These are phyloP conservation scores for Aspergillus carbonarius DNA, from an alignment of 2,329 filamentous ascomycete genomes.

Conservation along the genomic window DNA sequence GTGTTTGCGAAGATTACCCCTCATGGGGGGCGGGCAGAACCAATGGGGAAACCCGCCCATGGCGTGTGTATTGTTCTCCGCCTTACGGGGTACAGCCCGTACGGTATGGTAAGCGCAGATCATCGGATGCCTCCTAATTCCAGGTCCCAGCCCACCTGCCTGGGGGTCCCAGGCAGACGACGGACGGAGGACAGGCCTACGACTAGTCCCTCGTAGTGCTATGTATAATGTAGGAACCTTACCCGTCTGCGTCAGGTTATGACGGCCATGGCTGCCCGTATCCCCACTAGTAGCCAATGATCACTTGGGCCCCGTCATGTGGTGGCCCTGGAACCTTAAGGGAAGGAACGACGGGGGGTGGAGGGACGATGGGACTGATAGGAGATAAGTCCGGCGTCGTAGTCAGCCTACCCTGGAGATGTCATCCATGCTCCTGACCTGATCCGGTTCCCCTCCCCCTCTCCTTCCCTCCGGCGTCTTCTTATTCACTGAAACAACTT, in stretches of 20 bases:
- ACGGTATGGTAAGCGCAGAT: slow-evolving; percentile 5
- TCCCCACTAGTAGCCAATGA: slow-evolving; percentile 9
- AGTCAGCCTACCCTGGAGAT: slow-evolving; percentile 21
- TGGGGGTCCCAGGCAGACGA: neutral
- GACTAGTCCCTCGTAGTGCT: neutral
- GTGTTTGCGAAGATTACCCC: slow-evolving; percentile 16
- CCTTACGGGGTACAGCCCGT: slow-evolving; percentile 1
- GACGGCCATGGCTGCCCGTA: slow-evolving; percentile 4
- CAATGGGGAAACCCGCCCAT: slow-evolving; percentile 4
- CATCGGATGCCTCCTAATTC: slow-evolving; percentile 1
- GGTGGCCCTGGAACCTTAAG: slow-evolving; percentile 4
- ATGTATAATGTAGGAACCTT: neutral
- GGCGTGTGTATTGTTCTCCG: neutral
- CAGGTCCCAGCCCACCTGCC: neutral
- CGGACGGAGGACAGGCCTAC: too few relatives aligned
- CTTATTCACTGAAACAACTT: neutral
- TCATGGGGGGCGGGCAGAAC: slow-evolving; percentile 16
- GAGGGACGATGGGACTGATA: slow-evolving; percentile 9
- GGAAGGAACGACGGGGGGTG: neutral
- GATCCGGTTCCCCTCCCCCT: slow-evolving; percentile 18
- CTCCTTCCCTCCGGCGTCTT: slow-evolving; percentile 8
- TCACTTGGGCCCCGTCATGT: slow-evolving; percentile 12
- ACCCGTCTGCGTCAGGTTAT: slow-evolving; percentile 12
- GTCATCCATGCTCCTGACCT: slow-evolving; percentile 28
- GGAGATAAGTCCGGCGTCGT: slow-evolving; percentile 11